phyloP scores from a whole-genome alignment of 2,329 filamentous ascomycete species.

The Colletotrichum shisoi region DNA sequence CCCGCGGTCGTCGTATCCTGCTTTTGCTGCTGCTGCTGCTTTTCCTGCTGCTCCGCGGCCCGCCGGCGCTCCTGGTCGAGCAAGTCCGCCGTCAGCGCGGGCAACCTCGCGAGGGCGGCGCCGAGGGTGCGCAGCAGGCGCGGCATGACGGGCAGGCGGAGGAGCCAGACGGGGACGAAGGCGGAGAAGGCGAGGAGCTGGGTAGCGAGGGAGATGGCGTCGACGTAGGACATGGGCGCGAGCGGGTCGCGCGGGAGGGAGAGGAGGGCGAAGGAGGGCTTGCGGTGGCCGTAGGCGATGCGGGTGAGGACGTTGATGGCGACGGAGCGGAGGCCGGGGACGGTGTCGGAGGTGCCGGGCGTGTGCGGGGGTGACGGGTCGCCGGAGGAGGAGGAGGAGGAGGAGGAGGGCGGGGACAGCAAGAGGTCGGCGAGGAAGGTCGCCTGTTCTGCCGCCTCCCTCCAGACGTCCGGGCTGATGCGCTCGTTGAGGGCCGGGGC shows the following conservation, averaged over 20 bases:
- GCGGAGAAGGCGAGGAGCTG: conserved; percentile 45
- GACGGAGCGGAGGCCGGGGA: conserved; percentile 46
- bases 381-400: background rate
- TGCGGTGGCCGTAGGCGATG: conserved; percentile 47
- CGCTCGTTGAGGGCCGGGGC: conserved; percentile 50
- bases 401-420: conserved; percentile 23
- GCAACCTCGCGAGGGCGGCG: conserved; percentile 43
- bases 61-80: conserved; percentile 8
- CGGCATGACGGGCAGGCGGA: conserved; percentile 44
- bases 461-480: conserved; percentile 49
- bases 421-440: conserved; percentile 45
- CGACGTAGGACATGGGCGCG: conserved; percentile 45
- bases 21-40: too few species aligned
- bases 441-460: conserved; percentile 46
- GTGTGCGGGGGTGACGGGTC: conserved; percentile 28
- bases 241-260: conserved; percentile 37
- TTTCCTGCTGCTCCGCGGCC: conserved; percentile 36
- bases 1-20: conserved; percentile 42
- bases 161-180: conserved; percentile 43
- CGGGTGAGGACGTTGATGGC: conserved; percentile 51
- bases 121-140: conserved; percentile 43
- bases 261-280: conserved; percentile 46
- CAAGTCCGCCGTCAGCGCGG: conserved; percentile 41
- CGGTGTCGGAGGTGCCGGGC: conserved; percentile 43
- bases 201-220: conserved; percentile 45